A percentile compares a stretch with the other conserved stretches of the same genome.
Conservation (phyloP, 768 basidiomycete species). For the Arthromyces matolae region DNA sequence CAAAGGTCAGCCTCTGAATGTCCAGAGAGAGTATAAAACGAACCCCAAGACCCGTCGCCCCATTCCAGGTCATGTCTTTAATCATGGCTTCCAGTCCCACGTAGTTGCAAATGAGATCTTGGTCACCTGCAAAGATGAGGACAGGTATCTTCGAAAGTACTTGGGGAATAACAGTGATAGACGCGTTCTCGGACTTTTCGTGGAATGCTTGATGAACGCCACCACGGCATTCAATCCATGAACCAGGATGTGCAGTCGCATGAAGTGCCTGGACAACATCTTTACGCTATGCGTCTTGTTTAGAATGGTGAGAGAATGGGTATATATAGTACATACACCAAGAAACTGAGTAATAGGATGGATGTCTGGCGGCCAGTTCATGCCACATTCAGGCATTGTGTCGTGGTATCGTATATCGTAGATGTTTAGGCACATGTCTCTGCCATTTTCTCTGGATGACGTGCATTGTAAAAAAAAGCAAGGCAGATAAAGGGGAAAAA, state of each 20-base stretch:
- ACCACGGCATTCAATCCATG: conserved; percentile 84
- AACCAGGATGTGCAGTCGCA: conserved; percentile 67
- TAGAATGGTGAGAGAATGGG: conserved; percentile 3
- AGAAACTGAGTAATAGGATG: conserved; percentile 72
- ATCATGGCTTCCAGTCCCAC: conserved; percentile 87
- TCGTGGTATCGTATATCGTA: conserved; percentile 95
- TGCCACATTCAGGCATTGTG: conserved; percentile 81
- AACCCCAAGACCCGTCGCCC: conserved; percentile 79
- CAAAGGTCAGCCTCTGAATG: neutral
- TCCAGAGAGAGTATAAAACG: conserved; percentile 26
- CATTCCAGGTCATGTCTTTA: conserved; percentile 81
- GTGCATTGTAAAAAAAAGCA: neutral
- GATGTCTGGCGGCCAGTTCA: conserved; percentile 97
- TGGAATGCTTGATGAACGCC: conserved; percentile 63
- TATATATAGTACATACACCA: conserved; percentile 50
- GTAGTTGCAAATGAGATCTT: conserved; percentile 96
- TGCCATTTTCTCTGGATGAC: conserved; percentile 55
- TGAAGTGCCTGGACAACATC: conserved; percentile 86
- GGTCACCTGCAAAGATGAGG: conserved; percentile 91
- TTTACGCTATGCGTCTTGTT: conserved; percentile 49
- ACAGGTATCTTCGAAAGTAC: conserved; percentile 79
- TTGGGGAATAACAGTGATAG: conserved; percentile 72
- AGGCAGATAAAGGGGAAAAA: neutral
- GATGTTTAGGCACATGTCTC: conserved; percentile 82
- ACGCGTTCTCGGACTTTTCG: conserved; percentile 54